Evolutionary conservation across 495 filamentous ascomycete species (phyloP), one percentile per base, ranked within the genome.

Genomic region (Penicillium daleae): DNA sequence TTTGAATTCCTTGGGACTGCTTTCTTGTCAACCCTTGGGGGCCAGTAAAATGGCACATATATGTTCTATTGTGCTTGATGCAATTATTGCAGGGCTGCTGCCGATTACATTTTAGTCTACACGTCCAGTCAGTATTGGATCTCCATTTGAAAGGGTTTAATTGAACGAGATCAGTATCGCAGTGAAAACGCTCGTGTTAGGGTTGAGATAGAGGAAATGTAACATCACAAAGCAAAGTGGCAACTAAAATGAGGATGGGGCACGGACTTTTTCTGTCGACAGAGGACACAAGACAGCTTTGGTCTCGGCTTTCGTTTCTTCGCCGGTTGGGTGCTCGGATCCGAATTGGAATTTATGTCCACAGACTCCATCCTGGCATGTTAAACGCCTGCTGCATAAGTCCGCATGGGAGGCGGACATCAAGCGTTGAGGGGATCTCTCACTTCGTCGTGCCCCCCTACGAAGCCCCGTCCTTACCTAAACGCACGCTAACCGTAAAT

Each of bases 51-150:
- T 66, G 61, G 59, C 78, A 80, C 33, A 71, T 26, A 54, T 66
- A 31, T 59, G 62, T 37, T 72, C 71, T 44, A 66, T 66, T 19
- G 70, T 69, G 66, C 68, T 75, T 61, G 61, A 67, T 69, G 52
- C 78, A 80, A 44, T 74, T 75, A 57, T 78, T 74, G 57, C 78
- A 80, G 3, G 78, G 78, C 27, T 73, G 62, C 27, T 67, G 66
- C 19, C 78, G 78, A 53, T 80, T 74, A 65, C 78, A 80, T 66
- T 80, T 80, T 31, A 80, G 68, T 62, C 78, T 80, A 60, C 12
- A n/a, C 4, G 33, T 31, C 6, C 29, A 52, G 60, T 65, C 50
- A 65, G 54, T 17, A 10, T 39, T 26, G 21, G 19, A 33, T 27
- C 2, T 31, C n/a, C 19, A 44, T 21, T 21, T 10, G 19, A 22